A percentile compares a stretch with the other conserved stretches of the same genome.
Conservation (phyloP, 2,329 filamentous ascomycete species). For the Incumbomyces delicatus region DNA sequence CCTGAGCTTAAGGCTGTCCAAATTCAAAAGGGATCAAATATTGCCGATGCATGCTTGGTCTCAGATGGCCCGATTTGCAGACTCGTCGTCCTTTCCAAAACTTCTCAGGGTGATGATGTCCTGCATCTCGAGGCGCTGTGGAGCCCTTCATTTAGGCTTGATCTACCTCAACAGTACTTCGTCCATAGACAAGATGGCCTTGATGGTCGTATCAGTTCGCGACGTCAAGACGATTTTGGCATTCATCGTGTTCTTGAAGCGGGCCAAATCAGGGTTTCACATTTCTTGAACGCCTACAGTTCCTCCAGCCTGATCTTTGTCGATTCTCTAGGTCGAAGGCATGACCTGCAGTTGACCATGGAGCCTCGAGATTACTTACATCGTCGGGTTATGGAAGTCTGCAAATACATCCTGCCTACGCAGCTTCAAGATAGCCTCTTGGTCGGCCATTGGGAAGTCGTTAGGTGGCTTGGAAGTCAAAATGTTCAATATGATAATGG, state of each 20-base stretch:
- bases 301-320: constrained; percentile 57
- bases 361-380: constrained; percentile 57
- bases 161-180: constrained; percentile 46
- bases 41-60: constrained; percentile 64
- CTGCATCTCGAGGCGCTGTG: constrained; percentile 67
- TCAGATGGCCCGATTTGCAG: constrained; percentile 57
- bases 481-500: constrained; percentile 46
- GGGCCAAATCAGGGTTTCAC: constrained; percentile 12
- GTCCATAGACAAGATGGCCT: constrained; percentile 28
- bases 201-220: constrained; percentile 51
- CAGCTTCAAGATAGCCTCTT: constrained; percentile 51
- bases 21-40: constrained; percentile 53
- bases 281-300: constrained; percentile 31
- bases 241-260: constrained; percentile 13
- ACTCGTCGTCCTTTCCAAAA: constrained; percentile 60
- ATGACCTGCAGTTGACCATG: constrained; percentile 59
- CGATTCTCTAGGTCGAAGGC: constrained; percentile 51
- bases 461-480: constrained; percentile 54
- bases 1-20: constrained; percentile 27
- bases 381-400: constrained; percentile 49
- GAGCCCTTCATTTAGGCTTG: constrained; percentile 59
- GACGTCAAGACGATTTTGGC: constrained; percentile 33
- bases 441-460: constrained; percentile 62
- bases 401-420: constrained; percentile 54
- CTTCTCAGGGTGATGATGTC: constrained; percentile 53